Evolutionary conservation across 768 basidiomycete genomes (phyloP).

Genomic region (Dentipellis sp.): DNA sequence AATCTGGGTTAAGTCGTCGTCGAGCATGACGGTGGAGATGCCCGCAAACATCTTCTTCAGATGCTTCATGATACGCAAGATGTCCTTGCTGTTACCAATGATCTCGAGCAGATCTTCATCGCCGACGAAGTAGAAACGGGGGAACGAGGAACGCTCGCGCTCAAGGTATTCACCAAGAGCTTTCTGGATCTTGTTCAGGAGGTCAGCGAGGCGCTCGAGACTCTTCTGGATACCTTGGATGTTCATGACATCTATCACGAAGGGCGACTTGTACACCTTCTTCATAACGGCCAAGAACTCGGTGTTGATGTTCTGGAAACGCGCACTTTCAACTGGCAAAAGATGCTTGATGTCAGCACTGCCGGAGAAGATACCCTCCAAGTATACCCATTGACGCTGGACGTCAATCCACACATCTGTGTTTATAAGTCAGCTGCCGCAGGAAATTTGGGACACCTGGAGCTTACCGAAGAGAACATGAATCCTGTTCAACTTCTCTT

Average conservation of each 20-base stretch:
- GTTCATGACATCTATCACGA: conserved; percentile 94
- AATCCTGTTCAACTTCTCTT: conserved; percentile 92
- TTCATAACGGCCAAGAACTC: conserved; percentile 99
- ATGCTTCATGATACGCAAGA: conserved; percentile 96
- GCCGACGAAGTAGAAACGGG: conserved; percentile 98
- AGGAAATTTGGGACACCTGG: no score
- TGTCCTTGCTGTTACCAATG: conserved; percentile 99
- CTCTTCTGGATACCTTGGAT: conserved; percentile 96
- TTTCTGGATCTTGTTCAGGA: conserved; percentile 98
- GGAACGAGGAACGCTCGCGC: conserved; percentile 94
- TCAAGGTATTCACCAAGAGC: conserved; percentile 98
- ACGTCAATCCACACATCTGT: conserved; percentile 99
- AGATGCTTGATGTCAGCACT: conserved; percentile 99
- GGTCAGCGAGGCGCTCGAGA: conserved; percentile 90
- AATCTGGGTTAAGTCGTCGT: conserved; percentile 82
- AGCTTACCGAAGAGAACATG: conserved; percentile 90
- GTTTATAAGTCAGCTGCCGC: no score
- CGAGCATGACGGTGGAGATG: conserved; percentile 79
- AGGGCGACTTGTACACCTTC: conserved; percentile 98
- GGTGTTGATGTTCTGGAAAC: conserved; percentile 97
- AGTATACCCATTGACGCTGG: conserved; percentile 98
- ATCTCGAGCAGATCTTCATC: conserved; percentile 98
- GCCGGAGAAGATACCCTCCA: conserved; percentile 99
- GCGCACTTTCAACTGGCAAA: conserved; percentile 92
- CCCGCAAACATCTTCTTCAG: conserved; percentile 99